Conservation (phyloP, 139 green algal genomes). For the Chlamydomonas sp. region DNA sequence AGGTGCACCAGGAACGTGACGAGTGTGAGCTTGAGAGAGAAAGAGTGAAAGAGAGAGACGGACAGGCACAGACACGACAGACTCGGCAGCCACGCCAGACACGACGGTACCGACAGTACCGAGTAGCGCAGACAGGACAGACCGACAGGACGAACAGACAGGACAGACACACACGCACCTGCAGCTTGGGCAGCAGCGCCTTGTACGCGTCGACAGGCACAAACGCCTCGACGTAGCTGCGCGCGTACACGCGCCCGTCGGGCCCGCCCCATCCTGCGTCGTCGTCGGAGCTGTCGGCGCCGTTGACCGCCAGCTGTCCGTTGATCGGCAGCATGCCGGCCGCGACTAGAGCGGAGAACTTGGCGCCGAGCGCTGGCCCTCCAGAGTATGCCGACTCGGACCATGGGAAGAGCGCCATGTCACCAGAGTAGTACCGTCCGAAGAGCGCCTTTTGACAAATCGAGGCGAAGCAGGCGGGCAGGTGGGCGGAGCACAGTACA, state of each 20-base stretch:
- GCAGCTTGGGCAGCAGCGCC: constrained; percentile 39
- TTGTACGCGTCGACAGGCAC: constrained; percentile 45
- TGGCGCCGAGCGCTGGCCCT: not conserved
- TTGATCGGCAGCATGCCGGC: constrained; percentile 73
- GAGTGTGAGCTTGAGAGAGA: constrained; percentile 15
- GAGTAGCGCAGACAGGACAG: no score
- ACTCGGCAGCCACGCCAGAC: not conserved
- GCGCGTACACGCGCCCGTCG: constrained; percentile 76
- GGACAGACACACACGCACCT: constrained; percentile 30
- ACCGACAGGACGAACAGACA: not conserved
- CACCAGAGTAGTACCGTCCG: constrained; percentile 38
- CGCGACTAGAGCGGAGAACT: constrained; percentile 44
- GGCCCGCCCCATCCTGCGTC: constrained; percentile 61
- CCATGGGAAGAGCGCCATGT: constrained; percentile 61
- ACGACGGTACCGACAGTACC: no score
- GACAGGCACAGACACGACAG: constrained; percentile 20
- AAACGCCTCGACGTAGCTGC: constrained; percentile 84
- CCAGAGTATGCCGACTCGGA: not conserved
- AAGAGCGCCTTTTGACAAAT: constrained; percentile 66
- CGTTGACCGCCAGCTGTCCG: constrained; percentile 64
- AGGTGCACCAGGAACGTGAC: constrained; percentile 69
- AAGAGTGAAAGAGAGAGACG: no score
- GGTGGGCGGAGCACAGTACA: no score
- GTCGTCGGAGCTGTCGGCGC: constrained; percentile 33
- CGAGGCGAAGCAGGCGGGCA: no score